Evolutionary conservation across 2,329 filamentous ascomycete genomes (phyloP).

Genomic region (Hypoxylon sp.): DNA sequence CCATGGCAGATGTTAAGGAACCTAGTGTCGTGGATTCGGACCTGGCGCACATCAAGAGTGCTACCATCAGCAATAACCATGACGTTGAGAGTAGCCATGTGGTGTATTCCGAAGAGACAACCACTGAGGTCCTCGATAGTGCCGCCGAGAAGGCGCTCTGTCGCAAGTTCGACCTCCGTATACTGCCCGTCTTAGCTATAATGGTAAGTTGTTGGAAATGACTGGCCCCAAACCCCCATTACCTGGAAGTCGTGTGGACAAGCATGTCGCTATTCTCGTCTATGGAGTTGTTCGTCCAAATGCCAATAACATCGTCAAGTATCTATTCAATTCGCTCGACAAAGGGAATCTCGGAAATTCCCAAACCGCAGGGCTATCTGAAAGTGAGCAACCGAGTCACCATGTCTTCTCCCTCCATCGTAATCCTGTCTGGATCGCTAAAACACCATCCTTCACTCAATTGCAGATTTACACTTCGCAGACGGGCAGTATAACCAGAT

Average conservation of each 20-base stretch:
- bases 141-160: conserved; percentile 59
- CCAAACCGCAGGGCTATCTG: conserved; percentile 60
- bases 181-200: conserved; percentile 62
- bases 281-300: neutral
- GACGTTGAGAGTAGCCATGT: conserved; percentile 40
- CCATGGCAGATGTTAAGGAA: conserved; percentile 19
- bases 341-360: conserved; percentile 65
- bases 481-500: conserved; percentile 73
- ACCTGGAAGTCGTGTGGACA: neutral
- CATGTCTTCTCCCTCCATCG: neutral
- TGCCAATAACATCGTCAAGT: conserved; percentile 32
- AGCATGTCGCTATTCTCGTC: neutral
- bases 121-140: conserved; percentile 48
- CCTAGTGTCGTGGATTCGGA: conserved; percentile 19
- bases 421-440: neutral
- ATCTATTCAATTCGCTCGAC: conserved; percentile 58
- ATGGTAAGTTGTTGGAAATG: conserved; percentile 52
- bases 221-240: neutral
- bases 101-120: conserved; percentile 48
- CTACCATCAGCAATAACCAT: conserved; percentile 28
- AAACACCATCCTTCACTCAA: conserved; percentile 2
- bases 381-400: conserved; percentile 36
- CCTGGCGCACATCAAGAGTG: conserved; percentile 27
- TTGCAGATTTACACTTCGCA: conserved; percentile 64
- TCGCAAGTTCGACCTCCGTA: conserved; percentile 63